Conservation (phyloP, 495 filamentous ascomycete species). For the Cercophora samala region DNA sequence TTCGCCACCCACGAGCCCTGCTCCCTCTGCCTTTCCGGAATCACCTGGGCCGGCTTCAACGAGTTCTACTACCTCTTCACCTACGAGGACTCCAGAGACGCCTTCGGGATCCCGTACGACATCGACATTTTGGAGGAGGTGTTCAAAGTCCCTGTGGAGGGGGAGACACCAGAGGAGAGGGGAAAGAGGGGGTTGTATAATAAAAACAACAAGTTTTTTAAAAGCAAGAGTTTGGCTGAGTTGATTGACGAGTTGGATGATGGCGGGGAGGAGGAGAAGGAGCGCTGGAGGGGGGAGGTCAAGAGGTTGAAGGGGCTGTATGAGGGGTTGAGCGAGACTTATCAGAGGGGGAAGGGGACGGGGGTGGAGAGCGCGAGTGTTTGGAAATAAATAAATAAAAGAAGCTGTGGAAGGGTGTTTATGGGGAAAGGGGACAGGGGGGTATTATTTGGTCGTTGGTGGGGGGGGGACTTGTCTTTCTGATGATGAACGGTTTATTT, state of each 20-base stretch:
- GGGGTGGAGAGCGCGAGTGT: slow-evolving; percentile 39
- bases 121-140: slow-evolving; percentile 43
- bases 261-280: slow-evolving; percentile 23
- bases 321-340: slow-evolving; percentile 34
- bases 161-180: slow-evolving; percentile 22
- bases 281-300: slow-evolving; percentile 29
- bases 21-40: slow-evolving; percentile 41
- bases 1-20: slow-evolving; percentile 45
- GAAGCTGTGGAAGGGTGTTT: not conserved
- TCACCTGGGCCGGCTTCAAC: slow-evolving; percentile 44
- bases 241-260: slow-evolving; percentile 27
- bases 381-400: slow-evolving; percentile 31
- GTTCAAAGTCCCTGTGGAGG: slow-evolving; percentile 34
- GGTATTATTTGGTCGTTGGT: not conserved
- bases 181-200: slow-evolving; percentile 37
- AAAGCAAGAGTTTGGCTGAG: slow-evolving; percentile 35
- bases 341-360: slow-evolving; percentile 35
- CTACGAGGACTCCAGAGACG: slow-evolving; percentile 42
- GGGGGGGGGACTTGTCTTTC: no score
- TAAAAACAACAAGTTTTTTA: slow-evolving; percentile 41
- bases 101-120: slow-evolving; percentile 42
- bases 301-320: slow-evolving; percentile 37
- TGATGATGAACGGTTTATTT: no score
- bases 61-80: slow-evolving; percentile 46
- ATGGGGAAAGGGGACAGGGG: not conserved